Conservation (phyloP, 106 monocot genomes). For the Dendrobium officinale region DNA sequence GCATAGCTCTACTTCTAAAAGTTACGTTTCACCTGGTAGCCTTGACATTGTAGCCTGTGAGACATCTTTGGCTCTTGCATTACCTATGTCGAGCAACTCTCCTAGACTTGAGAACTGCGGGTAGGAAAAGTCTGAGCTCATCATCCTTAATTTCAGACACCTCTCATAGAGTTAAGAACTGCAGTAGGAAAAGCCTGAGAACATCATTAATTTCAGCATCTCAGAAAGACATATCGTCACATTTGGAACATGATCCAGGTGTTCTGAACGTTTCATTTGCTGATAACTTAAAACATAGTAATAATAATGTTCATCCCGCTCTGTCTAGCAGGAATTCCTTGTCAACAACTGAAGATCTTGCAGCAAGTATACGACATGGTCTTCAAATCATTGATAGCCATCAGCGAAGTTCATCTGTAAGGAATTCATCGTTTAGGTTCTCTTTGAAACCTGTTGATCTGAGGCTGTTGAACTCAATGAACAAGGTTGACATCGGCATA, state of each 20-base stretch:
- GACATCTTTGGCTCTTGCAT: conserved; percentile 14
- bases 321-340: conserved; percentile 17
- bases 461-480: conserved; percentile 28
- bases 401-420: conserved; percentile 30
- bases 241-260: conserved; percentile 10
- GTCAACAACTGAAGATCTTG: conserved; percentile 53
- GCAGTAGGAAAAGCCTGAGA: conserved; percentile 44
- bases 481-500: conserved; percentile 47
- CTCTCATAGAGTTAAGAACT: conserved; percentile 35
- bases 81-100: conserved; percentile 26
- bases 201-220: conserved; percentile 48
- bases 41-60: conserved; percentile 39
- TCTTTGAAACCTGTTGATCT: conserved; percentile 41
- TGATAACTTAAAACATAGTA: conserved; percentile 14
- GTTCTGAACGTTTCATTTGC: conserved; percentile 18
- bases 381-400: conserved; percentile 63
- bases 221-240: conserved; percentile 19
- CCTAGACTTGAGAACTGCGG: too few relatives aligned
- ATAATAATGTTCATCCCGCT: conserved; percentile 11
- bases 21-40: conserved; percentile 9
- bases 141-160: conserved; percentile 37
- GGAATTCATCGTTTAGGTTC: conserved; percentile 56
- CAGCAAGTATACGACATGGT: conserved; percentile 65
- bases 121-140: conserved; percentile 35
- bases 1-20: conserved; percentile 7